These are phyloP conservation scores for Chlorophyllum brunneum DNA, from an alignment of 768 basidiomycete species.

Conservation along the genomic window DNA sequence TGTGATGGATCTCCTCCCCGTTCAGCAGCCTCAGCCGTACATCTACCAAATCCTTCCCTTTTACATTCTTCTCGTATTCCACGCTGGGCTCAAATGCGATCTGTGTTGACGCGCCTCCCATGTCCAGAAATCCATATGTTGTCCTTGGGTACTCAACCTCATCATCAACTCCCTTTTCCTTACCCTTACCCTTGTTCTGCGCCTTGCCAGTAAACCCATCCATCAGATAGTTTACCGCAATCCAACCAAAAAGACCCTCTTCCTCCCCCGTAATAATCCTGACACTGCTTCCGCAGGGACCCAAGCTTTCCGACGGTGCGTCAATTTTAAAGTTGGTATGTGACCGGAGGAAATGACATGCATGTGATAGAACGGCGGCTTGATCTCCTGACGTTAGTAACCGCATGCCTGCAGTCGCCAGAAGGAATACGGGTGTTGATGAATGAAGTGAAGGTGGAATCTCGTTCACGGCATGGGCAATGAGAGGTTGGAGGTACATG, in stretches of 20 bases:
- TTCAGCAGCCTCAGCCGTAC: constrained; percentile 79
- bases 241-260: constrained; percentile 98
- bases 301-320: constrained; percentile 46
- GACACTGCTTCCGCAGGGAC: constrained; percentile 90
- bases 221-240: constrained; percentile 98
- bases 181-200: neutral
- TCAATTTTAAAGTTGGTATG: constrained; percentile 82
- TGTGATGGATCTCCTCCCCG: constrained; percentile 85
- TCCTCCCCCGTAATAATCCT: constrained; percentile 97
- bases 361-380: constrained; percentile 63
- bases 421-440: constrained; percentile 86
- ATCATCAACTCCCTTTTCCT: constrained; percentile 33
- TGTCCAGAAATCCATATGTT: constrained; percentile 97
- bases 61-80: constrained; percentile 49
- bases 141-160: constrained; percentile 35
- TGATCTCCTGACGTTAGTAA: constrained; percentile 69
- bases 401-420: constrained; percentile 98
- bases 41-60: constrained; percentile 68
- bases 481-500: constrained; percentile 74
- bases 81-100: constrained; percentile 91
- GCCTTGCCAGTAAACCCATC: constrained; percentile 70
- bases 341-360: constrained; percentile 71
- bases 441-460: constrained; percentile 84
- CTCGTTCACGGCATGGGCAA: constrained; percentile 75
- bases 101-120: constrained; percentile 99